Evolutionary conservation across 306 rosid genomes (phyloP), one percentile per base, ranked within the genome.

Genomic region (Pueraria montana): DNA sequence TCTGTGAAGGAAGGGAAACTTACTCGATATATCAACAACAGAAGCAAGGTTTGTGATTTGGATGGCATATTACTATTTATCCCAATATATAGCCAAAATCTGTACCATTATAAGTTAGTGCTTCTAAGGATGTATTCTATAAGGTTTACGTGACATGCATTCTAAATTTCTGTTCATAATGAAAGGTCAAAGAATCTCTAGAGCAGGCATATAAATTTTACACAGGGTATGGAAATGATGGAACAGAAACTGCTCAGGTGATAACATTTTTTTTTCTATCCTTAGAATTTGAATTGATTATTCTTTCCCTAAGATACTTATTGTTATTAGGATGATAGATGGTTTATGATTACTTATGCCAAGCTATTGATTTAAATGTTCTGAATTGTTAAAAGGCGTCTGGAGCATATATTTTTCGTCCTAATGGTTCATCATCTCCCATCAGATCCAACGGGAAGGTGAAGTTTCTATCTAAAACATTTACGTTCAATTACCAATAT

Each of bases 321-420:
- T 8, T 38, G 34, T 72, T 65, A 74, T 66, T 36, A 40, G 23
- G 36, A 34, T 52, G 23, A 40, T 50, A 50, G 59, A 45, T 61
- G 32, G 49, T 63, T 72, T 76, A 8, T 56, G 46, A 70, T 71
- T 61, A 6, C 77, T 82, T 59, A 21, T 58, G 27, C 53, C 52
- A 80, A 69, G 14, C 42, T 72, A 82, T 34, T 68, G 56, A 61
- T 82, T 65, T 43, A 30, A 65, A 63, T 61, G 81, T 75, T 40
- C 9, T 38, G 50, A 36, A 84, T 78, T 81, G 75, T 43, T 70
- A 24, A 74, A 82, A 82, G 90, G 87, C 91, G 0, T 89, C 92
- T 32, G 92, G 92, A 74, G 92, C 92, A 56, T 89, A 89, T 32
- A 42, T 89, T 82, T 89, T 89, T 61, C 88, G 90, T 58, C 92